phyloP scores from a whole-genome alignment of 2,329 filamentous ascomycete species.

The Botrytis elliptica region DNA sequence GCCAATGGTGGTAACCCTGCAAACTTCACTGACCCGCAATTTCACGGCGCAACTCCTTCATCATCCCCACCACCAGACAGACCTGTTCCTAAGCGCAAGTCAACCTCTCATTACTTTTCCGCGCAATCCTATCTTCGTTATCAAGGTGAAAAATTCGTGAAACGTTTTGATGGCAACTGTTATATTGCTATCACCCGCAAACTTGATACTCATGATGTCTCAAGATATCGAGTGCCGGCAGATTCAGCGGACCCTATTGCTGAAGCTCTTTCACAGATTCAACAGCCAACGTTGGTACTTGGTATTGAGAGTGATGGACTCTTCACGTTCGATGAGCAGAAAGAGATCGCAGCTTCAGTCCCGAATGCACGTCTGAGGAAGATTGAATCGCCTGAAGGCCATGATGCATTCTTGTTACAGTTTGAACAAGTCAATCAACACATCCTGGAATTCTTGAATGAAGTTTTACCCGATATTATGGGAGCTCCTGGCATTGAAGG shows the following conservation, averaged over 20 bases:
- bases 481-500: conserved; percentile 50
- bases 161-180: conserved; percentile 96
- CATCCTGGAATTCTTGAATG: conserved; percentile 77
- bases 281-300: conserved; percentile 86
- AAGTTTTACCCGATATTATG: conserved; percentile 89
- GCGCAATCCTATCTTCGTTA: conserved; percentile 97
- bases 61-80: conserved; percentile 46
- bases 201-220: conserved; percentile 94
- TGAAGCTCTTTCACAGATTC: conserved; percentile 75
- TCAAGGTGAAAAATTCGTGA: conserved; percentile 94
- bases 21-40: conserved; percentile 63
- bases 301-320: conserved; percentile 95
- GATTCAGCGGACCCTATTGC: conserved; percentile 51
- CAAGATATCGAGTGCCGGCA: conserved; percentile 61
- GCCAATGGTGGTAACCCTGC: conserved; percentile 35
- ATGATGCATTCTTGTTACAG: conserved; percentile 93
- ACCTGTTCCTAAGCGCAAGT: conserved; percentile 37
- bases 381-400: conserved; percentile 92
- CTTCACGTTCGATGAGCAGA: conserved; percentile 95
- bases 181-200: conserved; percentile 99
- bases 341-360: conserved; percentile 83
- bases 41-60: conserved; percentile 59
- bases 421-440: conserved; percentile 96
- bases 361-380: conserved; percentile 74
- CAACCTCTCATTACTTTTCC: conserved; percentile 85